Evolutionary conservation across 192 early-diverging fungal genomes (phyloP).

Genomic region (Coemansia sp.): DNA sequence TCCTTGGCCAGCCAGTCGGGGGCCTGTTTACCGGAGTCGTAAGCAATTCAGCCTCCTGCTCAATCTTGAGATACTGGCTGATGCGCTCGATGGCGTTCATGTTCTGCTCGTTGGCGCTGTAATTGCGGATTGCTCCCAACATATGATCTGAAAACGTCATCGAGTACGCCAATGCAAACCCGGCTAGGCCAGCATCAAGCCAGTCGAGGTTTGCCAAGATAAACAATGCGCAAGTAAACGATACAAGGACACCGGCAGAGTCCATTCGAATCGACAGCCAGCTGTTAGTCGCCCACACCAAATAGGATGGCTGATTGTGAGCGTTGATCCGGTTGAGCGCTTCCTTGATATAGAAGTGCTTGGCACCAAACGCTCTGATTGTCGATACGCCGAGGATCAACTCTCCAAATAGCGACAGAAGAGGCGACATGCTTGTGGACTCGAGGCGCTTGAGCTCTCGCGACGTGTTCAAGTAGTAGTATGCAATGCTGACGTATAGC

Average conservation of each 20-base stretch:
- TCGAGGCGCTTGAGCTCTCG: constrained; percentile 90
- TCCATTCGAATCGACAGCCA: constrained; percentile 87
- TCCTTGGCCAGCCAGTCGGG: constrained; percentile 62
- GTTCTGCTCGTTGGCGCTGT: no score
- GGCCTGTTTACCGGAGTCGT: constrained; percentile 59
- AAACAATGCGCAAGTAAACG: no score
- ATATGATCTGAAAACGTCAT: no score
- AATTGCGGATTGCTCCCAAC: no score
- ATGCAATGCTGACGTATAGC: constrained; percentile 49
- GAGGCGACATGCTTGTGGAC: constrained; percentile 71
- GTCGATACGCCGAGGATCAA: constrained; percentile 73
- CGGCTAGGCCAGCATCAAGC: no score
- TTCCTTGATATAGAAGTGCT: constrained; percentile 67
- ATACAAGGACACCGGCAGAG: constrained; percentile 56
- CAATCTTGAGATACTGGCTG: constrained; percentile 74
- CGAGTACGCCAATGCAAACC: no score
- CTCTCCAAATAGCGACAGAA: constrained; percentile 81
- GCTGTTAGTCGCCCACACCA: constrained; percentile 73
- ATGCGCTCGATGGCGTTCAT: constrained; percentile 70
- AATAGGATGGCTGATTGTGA: constrained; percentile 64
- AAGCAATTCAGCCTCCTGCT: constrained; percentile 72
- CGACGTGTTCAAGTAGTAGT: constrained; percentile 41
- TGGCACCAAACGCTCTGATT: constrained; percentile 79
- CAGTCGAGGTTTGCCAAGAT: no score
- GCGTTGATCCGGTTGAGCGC: constrained; percentile 63